Conservation (phyloP, 352 stramenopile species). For the Salisapilia sapeloensis region DNA sequence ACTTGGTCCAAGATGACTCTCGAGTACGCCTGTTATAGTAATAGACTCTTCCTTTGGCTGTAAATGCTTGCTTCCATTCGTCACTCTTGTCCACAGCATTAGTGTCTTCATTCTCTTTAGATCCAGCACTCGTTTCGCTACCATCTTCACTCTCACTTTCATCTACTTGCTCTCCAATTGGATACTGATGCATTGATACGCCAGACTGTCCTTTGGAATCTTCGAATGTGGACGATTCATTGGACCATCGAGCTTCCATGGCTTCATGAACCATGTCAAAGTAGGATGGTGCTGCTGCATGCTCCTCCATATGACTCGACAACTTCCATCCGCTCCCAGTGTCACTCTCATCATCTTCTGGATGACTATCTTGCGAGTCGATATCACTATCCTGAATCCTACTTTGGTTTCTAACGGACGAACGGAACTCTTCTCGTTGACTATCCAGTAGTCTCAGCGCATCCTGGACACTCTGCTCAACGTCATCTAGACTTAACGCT, state of each 20-base stretch:
- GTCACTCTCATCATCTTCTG: slow-evolving; percentile 1
- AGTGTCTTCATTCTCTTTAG: slow-evolving; percentile 2
- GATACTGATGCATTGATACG: not conserved
- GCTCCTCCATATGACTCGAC: too few species aligned
- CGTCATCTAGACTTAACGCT: too few species aligned
- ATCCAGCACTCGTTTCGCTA: not conserved
- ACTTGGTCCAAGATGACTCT: slow-evolving; percentile 78
- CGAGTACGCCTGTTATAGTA: slow-evolving; percentile 78
- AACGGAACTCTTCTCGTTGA: slow-evolving; percentile 1
- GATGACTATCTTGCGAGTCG: slow-evolving; percentile 6
- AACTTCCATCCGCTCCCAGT: not conserved
- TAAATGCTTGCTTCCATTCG: slow-evolving; percentile 75
- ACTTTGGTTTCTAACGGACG: slow-evolving; percentile 3
- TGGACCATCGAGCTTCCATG: slow-evolving; percentile 12
- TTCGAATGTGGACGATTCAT: slow-evolving; percentile 1
- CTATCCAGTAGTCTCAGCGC: slow-evolving; percentile 31
- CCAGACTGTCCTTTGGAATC: not conserved
- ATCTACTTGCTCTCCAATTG: not conserved
- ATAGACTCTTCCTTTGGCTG: slow-evolving; percentile 70
- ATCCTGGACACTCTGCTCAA: slow-evolving; percentile 30
- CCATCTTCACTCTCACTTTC: slow-evolving; percentile 4
- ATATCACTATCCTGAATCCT: slow-evolving; percentile 5
- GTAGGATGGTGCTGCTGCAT: slow-evolving; percentile 5
- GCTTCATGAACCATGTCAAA: slow-evolving; percentile 40
- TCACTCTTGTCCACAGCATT: slow-evolving; percentile 6